phyloP scores from a whole-genome alignment of 495 filamentous ascomycete genomes.

The Hyphodiscus hymeniophilus region DNA sequence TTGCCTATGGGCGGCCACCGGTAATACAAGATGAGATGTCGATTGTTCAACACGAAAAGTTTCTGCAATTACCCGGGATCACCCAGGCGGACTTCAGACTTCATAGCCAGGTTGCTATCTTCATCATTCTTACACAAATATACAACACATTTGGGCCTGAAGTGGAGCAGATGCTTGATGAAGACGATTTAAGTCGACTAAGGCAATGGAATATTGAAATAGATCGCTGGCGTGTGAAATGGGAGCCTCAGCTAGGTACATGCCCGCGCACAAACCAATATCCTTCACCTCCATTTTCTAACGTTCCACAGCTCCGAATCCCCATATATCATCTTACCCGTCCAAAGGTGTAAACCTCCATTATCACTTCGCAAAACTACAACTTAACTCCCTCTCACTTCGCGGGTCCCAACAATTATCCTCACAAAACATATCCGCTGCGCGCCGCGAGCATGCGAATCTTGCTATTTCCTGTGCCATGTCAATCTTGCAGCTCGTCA shows the following conservation, averaged over 20 bases:
- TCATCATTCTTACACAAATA: conserved; percentile 49
- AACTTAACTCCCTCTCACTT: conserved; percentile 50
- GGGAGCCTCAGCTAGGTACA: conserved; percentile 44
- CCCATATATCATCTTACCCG: too few species aligned
- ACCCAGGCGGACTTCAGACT: conserved; percentile 46
- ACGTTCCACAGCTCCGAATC: too few species aligned
- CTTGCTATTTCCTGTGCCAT: conserved; percentile 50
- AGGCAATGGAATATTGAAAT: conserved; percentile 45
- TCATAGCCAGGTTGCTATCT: conserved; percentile 47
- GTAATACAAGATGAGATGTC: conserved; percentile 42
- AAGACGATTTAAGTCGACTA: conserved; percentile 43
- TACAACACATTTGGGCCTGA: conserved; percentile 50
- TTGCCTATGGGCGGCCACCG: conserved; percentile 32
- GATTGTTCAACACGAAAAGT: conserved; percentile 43
- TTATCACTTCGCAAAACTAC: conserved; percentile 53
- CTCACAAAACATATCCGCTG: conserved; percentile 43
- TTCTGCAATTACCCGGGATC: conserved; percentile 37
- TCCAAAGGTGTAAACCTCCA: conserved; percentile 52
- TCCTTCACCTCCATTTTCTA: too few species aligned
- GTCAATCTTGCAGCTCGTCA: conserved; percentile 44
- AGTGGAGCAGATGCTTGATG: conserved; percentile 41
- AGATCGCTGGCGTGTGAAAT: conserved; percentile 49
- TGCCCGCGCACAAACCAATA: conserved; percentile 1
- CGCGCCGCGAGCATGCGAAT: conserved; percentile 47
- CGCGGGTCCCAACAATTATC: conserved; percentile 42